Evolutionary conservation across 1,284 basidiomycete genomes (phyloP).

Genomic region (Salmacisia buchloeana): DNA sequence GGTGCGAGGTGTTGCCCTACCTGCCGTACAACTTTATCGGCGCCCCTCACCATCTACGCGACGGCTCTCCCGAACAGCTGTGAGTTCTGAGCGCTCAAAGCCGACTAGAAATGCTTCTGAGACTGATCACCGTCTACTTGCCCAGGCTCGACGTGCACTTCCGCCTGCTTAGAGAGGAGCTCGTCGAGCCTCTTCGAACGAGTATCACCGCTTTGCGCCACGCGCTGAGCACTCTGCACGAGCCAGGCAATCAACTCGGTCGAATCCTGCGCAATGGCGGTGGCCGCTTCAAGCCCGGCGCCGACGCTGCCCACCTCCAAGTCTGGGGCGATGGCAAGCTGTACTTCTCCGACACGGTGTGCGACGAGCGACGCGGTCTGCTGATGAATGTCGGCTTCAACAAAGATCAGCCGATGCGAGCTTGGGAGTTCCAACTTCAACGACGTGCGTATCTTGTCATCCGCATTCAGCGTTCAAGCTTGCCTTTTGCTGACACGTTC

Average conservation of each 20-base stretch:
- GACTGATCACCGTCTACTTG: neutral
- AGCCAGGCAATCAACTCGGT: constrained; percentile 6
- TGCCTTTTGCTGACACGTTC: neutral
- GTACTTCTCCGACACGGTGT: constrained; percentile 51
- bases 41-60: constrained; percentile 61
- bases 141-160: constrained; percentile 63
- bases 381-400: neutral
- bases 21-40: constrained; percentile 60
- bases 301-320: constrained; percentile 58
- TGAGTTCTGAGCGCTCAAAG: neutral
- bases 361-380: neutral
- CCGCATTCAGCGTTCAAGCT: too few relatives aligned
- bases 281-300: constrained; percentile 42
- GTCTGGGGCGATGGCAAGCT: constrained; percentile 59
- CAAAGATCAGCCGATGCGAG: neutral
- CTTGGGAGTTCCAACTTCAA: neutral
- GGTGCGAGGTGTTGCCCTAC: constrained; percentile 55
- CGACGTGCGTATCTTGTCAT: too few relatives aligned
- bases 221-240: constrained; percentile 51
- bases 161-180: constrained; percentile 64
- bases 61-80: constrained; percentile 60
- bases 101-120: neutral
- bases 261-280: constrained; percentile 24
- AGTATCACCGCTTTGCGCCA: constrained; percentile 56
- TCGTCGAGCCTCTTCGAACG: constrained; percentile 53